Percentiles rank a stretch among this genome's conserved stretches.
phyloP scores from a whole-genome alignment of 768 basidiomycete species.

The Tubosaeta sp. region DNA sequence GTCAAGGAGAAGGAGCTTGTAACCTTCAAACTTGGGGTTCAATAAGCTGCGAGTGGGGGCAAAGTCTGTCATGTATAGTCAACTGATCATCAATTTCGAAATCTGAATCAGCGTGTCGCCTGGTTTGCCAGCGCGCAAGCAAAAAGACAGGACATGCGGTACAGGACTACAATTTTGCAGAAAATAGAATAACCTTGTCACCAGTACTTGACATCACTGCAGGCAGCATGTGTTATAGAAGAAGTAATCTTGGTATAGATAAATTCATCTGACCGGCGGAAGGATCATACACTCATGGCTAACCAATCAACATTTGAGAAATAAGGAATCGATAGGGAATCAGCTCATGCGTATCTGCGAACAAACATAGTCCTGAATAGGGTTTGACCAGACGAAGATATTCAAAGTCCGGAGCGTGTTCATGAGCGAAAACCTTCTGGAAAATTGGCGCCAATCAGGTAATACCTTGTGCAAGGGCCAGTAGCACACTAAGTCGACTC shows the following conservation, averaged over 20 bases:
- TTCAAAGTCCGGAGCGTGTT: background rate
- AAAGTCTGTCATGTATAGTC: slow-evolving; percentile 34
- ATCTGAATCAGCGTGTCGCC: background rate
- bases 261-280: background rate
- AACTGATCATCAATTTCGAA: background rate
- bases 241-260: background rate
- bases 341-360: background rate
- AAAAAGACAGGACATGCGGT: background rate
- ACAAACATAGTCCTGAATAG: background rate
- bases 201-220: no score
- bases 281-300: background rate
- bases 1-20: slow-evolving; percentile 61
- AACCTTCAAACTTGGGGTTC: slow-evolving; percentile 84
- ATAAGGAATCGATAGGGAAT: background rate
- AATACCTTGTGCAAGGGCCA: background rate
- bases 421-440: background rate
- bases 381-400: background rate
- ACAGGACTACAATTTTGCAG: no score
- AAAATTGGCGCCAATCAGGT: background rate
- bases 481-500: slow-evolving; percentile 45
- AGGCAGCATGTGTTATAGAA: background rate
- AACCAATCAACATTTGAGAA: background rate
- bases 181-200: background rate
- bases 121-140: no score
- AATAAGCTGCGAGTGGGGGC: slow-evolving; percentile 49